These are phyloP conservation scores for Pseudocercospora ulei DNA, from an alignment of 2,329 filamentous ascomycete species.

Conservation along the genomic window DNA sequence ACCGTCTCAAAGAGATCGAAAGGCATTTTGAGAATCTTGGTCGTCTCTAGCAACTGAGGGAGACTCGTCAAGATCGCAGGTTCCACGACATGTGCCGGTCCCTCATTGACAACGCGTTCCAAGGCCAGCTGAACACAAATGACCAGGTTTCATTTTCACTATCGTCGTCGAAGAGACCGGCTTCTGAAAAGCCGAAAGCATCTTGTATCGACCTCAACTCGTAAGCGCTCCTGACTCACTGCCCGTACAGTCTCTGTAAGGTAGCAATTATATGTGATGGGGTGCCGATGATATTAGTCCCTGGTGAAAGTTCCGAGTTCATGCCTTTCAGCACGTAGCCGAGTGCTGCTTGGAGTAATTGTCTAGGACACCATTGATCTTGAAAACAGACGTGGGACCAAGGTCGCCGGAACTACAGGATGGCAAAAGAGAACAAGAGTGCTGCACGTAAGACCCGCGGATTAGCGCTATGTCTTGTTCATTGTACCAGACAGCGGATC, in stretches of 20 bases:
- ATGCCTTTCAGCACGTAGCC: too few species aligned
- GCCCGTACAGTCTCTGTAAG: constrained; percentile 9
- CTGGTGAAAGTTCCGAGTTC: too few species aligned
- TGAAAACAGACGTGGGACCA: too few species aligned
- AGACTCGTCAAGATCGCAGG: constrained; percentile 7
- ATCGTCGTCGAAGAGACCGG: neutral
- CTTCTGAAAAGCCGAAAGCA: constrained; percentile 1
- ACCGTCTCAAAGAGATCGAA: too few species aligned
- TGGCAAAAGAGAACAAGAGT: too few species aligned
- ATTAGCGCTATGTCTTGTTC: too few species aligned
- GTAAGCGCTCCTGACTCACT: neutral
- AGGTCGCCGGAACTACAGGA: too few species aligned
- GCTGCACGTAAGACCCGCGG: too few species aligned
- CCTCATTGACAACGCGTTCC: constrained; percentile 13
- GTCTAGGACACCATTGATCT: too few species aligned
- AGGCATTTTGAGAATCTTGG: constrained; percentile 12
- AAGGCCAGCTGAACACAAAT: constrained; percentile 11
- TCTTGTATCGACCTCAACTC: neutral
- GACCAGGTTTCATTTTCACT: neutral
- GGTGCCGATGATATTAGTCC: constrained; percentile 9
- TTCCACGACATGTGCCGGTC: constrained; percentile 12
- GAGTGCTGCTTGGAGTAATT: too few species aligned
- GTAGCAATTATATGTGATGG: constrained; percentile 13
- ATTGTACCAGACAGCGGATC: too few species aligned
- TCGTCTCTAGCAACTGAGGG: constrained; percentile 8